Evolutionary conservation across 441 rosid genomes (phyloP), one percentile per base, ranked within the genome.

Genomic region (Kokia cookei): DNA sequence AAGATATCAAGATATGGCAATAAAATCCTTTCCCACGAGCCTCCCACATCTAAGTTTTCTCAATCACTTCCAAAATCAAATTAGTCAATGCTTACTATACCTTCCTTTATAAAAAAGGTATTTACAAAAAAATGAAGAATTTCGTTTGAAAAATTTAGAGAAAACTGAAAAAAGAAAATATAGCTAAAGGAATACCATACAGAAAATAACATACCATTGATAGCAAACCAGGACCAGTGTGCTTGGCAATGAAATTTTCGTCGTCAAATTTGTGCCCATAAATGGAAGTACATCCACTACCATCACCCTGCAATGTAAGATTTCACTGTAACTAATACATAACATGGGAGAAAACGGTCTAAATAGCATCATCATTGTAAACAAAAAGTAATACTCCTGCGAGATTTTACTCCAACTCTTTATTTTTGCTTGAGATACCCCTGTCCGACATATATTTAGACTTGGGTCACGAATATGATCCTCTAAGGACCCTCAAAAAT

Each of bases 161-260:
- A 37, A 37, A 37, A 37, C 40, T 6, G 40, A 7, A 6, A 37
- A 47, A 47, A 47, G 15, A 47, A 12, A 9, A 47, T 47, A 47
- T 47, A 10, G 51, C n/a, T 47, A 47, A 47, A 47, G 13, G 15
- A 10, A 47, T 47, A 47, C 5, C 51, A 47, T 47, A 47, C 3
- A 37, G 12, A 22, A 35, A 65, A 48, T 7, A 54, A 47, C 73
- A 79, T 86, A 93, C 99, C 99, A 96, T 93, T 0, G 99, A 96
- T 50, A 93, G 89, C 43, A 93, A 81, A 75, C 99, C 99, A 24
- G 98, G 97, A 27, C 99, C 98, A 45, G 98, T 96, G 86, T 96
- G 99, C 62, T 90, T 93, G 37, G 99, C 97, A 64, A 81, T 79
- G 75, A 93, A 96, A 75, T 90, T 93, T 73, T 96, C 97, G 74